phyloP scores from a whole-genome alignment of 371 early-diverging fungal species.

The Rhizopus sp. region DNA sequence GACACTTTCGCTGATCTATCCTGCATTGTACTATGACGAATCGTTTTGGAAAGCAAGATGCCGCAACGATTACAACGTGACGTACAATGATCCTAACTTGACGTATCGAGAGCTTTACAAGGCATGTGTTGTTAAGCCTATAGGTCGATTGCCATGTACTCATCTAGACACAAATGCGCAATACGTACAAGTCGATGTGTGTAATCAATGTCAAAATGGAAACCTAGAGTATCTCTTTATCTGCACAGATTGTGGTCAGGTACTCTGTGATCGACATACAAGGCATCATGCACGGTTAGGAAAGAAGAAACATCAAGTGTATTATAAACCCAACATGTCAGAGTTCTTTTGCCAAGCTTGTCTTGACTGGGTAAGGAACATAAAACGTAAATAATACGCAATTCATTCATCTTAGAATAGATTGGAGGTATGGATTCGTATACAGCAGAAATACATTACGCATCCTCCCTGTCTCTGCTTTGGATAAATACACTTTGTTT shows the following conservation, averaged over 20 bases:
- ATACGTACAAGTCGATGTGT: neutral
- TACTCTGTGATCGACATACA: neutral
- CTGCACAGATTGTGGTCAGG: neutral
- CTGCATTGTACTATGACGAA: neutral
- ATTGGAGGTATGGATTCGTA: neutral
- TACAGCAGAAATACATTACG: neutral
- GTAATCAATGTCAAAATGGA: neutral
- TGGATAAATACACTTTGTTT: neutral
- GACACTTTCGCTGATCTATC: neutral
- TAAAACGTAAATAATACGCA: neutral
- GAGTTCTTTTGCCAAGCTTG: neutral
- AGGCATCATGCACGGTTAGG: neutral
- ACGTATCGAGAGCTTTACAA: neutral
- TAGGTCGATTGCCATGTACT: neutral
- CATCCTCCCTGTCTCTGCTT: neutral
- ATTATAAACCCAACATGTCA: neutral
- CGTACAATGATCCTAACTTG: neutral
- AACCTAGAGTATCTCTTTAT: neutral
- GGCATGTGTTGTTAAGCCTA: neutral
- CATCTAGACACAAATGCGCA: neutral
- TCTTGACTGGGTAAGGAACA: neutral
- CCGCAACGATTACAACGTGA: neutral
- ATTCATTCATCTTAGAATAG: neutral
- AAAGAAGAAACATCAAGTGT: neutral
- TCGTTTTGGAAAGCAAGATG: neutral